Conservation (phyloP, 1,284 basidiomycete genomes). For the Ustilago tritici region DNA sequence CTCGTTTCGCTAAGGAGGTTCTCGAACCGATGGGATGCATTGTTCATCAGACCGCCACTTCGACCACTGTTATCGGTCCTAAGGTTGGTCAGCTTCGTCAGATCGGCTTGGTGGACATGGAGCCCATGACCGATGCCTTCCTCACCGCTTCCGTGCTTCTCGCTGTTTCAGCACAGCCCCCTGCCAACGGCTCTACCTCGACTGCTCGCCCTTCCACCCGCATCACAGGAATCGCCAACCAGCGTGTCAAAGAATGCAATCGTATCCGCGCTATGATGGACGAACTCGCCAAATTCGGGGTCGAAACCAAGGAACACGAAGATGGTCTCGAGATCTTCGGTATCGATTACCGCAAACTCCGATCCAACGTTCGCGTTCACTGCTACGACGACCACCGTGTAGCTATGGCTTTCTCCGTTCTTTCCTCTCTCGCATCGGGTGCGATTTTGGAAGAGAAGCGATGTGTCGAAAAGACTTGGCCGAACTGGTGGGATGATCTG, state of each 20-base stretch:
- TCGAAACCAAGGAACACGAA: constrained; percentile 89
- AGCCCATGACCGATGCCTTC: constrained; percentile 99
- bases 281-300: constrained; percentile 93
- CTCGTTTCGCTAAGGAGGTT: constrained; percentile 91
- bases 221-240: constrained; percentile 96
- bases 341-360: constrained; percentile 74
- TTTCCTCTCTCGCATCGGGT: constrained; percentile 79
- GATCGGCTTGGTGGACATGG: constrained; percentile 93
- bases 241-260: constrained; percentile 98
- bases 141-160: constrained; percentile 92
- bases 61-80: constrained; percentile 94
- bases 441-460: constrained; percentile 94
- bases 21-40: constrained; percentile 93
- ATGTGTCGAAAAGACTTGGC: constrained; percentile 99
- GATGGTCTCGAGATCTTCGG: constrained; percentile 94
- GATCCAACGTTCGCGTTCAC: constrained; percentile 79
- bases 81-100: constrained; percentile 83
- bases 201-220: constrained; percentile 73
- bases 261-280: constrained; percentile 96
- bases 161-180: constrained; percentile 75
- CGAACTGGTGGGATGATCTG: constrained; percentile 99
- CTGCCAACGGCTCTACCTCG: constrained; percentile 63
- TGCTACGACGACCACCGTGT: constrained; percentile 99
- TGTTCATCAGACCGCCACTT: constrained; percentile 86
- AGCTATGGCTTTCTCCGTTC: constrained; percentile 96